phyloP scores from a whole-genome alignment of 225 moss, liverwort and hornwort genomes.

The Neckera pumila region DNA sequence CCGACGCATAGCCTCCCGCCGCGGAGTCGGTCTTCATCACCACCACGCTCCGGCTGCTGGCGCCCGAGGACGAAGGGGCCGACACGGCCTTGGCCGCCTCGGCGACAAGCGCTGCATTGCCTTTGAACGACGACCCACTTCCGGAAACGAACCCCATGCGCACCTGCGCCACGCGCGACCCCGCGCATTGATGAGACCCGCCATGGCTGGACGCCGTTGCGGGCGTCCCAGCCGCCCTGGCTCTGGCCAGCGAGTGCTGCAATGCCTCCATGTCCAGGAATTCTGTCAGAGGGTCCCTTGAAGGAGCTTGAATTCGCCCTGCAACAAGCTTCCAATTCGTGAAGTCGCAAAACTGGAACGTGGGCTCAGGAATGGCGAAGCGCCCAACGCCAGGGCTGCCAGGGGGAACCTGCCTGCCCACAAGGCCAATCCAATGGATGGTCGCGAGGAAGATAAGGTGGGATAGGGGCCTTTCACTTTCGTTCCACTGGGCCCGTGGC shows the following conservation, averaged over 20 bases:
- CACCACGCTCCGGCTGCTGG: constrained; percentile 38
- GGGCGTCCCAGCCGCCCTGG: background rate
- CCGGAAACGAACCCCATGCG: constrained; percentile 23
- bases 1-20: constrained; percentile 66
- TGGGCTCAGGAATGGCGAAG: background rate
- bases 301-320: background rate
- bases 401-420: background rate
- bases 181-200: background rate
- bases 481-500: background rate
- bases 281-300: background rate
- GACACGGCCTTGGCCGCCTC: background rate
- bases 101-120: constrained; percentile 13
- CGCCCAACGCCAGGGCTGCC: background rate
- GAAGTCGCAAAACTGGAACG: background rate
- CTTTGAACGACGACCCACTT: constrained; percentile 7
- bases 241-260: constrained; percentile 10
- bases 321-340: background rate
- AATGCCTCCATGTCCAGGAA: constrained; percentile 17
- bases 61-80: background rate
- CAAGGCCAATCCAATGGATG: background rate
- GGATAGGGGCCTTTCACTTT: background rate
- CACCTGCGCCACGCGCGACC: constrained; percentile 21
- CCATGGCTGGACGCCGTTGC: background rate
- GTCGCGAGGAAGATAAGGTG: background rate
- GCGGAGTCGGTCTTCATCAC: constrained; percentile 53